Evolutionary conservation across 306 rosid species (phyloP).

Genomic region (Prinsepia uniflora): DNA sequence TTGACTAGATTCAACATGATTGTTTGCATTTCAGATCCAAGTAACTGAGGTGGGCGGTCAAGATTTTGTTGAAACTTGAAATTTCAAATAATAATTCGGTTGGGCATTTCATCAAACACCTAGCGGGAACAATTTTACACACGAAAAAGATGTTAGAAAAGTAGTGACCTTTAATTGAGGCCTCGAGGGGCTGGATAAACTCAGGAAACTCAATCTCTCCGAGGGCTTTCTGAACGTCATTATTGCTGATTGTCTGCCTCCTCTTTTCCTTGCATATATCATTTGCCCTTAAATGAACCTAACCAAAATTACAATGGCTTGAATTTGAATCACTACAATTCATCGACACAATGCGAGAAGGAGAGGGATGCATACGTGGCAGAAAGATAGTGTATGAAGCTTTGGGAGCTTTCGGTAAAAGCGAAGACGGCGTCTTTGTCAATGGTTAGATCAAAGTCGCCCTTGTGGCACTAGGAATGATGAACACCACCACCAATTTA

Average conservation of each 20-base stretch:
- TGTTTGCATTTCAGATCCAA: neutral
- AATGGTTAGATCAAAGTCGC: slow-evolving; percentile 54
- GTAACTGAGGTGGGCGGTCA: neutral
- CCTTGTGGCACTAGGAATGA: slow-evolving; percentile 50
- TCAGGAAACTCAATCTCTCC: slow-evolving; percentile 85
- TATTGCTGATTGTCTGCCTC: slow-evolving; percentile 79
- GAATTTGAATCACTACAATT: neutral
- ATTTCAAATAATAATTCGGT: neutral
- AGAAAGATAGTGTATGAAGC: slow-evolving; percentile 89
- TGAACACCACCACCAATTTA: no score
- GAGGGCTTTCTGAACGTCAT: slow-evolving; percentile 74
- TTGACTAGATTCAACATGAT: neutral
- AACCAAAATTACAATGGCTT: neutral
- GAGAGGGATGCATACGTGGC: slow-evolving; percentile 53
- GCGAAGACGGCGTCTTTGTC: slow-evolving; percentile 77
- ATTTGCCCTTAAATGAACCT: slow-evolving; percentile 56
- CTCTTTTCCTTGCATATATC: slow-evolving; percentile 86
- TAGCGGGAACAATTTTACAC: neutral
- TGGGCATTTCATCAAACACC: slow-evolving; percentile 8
- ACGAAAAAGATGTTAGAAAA: neutral
- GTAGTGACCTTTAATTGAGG: slow-evolving; percentile 59
- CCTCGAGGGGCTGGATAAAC: slow-evolving; percentile 60
- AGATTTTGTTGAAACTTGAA: neutral
- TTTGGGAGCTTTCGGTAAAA: slow-evolving; percentile 78
- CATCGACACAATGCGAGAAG: neutral